phyloP scores from a whole-genome alignment of 768 basidiomycete species.

The Phlegmacium glaucopus region DNA sequence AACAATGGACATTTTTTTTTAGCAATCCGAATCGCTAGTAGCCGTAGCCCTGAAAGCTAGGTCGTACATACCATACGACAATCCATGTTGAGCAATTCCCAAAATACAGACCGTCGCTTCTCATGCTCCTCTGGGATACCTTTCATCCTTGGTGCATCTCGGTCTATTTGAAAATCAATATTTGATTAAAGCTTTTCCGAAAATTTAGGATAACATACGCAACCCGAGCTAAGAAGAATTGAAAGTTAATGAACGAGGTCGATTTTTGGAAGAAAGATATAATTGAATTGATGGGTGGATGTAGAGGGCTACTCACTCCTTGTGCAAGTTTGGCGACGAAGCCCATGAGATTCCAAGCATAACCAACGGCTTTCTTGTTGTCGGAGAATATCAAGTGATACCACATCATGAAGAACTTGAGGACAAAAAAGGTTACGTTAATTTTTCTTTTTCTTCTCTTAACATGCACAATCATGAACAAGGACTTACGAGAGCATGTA shows the following conservation, averaged over 20 bases:
- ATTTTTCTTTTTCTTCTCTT: no score
- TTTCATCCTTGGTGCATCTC: slow-evolving; percentile 60
- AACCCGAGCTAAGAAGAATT: slow-evolving; percentile 52
- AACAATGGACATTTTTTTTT: no score
- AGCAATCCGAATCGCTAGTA: not conserved
- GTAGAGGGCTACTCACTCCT: slow-evolving; percentile 53
- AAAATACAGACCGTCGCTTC: slow-evolving; percentile 64
- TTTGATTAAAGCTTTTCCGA: slow-evolving; percentile 5
- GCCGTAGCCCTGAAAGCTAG: not conserved
- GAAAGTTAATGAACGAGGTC: slow-evolving; percentile 2
- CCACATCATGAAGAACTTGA: slow-evolving; percentile 66
- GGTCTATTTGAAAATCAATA: slow-evolving; percentile 42
- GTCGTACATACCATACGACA: slow-evolving; percentile 50
- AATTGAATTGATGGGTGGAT: slow-evolving; percentile 5
- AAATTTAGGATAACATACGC: slow-evolving; percentile 41
- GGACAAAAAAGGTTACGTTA: not conserved
- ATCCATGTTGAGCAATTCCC: slow-evolving; percentile 73
- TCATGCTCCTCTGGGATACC: slow-evolving; percentile 72
- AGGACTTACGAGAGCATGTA: slow-evolving; percentile 55
- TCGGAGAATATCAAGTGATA: slow-evolving; percentile 73
- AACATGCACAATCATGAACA: no score
- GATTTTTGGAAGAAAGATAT: no score
- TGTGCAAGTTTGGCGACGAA: slow-evolving; percentile 71
- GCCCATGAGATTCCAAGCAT: slow-evolving; percentile 77
- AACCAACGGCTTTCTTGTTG: slow-evolving; percentile 67